phyloP scores from a whole-genome alignment of 2,329 filamentous ascomycete species.

The Sclerotinia subarctica region DNA sequence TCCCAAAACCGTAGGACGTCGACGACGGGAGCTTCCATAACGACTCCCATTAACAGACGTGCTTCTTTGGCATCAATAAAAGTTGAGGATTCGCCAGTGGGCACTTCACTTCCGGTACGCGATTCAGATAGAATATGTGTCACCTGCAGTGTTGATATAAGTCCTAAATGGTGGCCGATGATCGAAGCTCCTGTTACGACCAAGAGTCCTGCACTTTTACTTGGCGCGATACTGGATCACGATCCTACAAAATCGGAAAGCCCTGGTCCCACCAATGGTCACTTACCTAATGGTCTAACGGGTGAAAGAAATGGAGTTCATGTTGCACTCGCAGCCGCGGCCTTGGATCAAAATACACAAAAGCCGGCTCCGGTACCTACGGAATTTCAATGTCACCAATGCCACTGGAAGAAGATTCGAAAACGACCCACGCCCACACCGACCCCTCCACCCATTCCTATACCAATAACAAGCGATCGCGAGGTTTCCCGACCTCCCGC shows the following conservation, averaged over 20 bases:
- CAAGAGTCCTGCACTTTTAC: background rate
- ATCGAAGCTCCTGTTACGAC: slow-evolving; percentile 10
- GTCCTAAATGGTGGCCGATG: slow-evolving; percentile 65
- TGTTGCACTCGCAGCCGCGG: slow-evolving; percentile 38
- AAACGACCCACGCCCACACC: slow-evolving; percentile 32
- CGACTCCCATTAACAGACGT: slow-evolving; percentile 27
- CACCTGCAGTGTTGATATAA: slow-evolving; percentile 66
- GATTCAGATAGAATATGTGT: slow-evolving; percentile 54
- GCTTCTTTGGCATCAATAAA: slow-evolving; percentile 34
- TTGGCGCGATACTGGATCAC: slow-evolving; percentile 5
- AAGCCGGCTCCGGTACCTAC: slow-evolving; percentile 36
- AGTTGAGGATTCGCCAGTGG: slow-evolving; percentile 29
- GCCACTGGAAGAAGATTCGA: slow-evolving; percentile 51
- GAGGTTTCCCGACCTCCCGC: slow-evolving; percentile 13
- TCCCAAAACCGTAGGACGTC: slow-evolving; percentile 54
- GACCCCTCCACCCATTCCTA: slow-evolving; percentile 20
- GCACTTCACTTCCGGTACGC: background rate
- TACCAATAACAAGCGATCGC: background rate
- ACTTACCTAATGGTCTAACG: slow-evolving; percentile 22
- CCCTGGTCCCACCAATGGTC: slow-evolving; percentile 21
- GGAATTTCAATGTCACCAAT: slow-evolving; percentile 74
- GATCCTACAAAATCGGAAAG: slow-evolving; percentile 2
- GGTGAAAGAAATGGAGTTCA: slow-evolving; percentile 28
- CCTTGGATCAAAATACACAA: slow-evolving; percentile 34
- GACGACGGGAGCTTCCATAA: slow-evolving; percentile 44